A percentile compares a stretch with the other conserved stretches of the same genome.
These are phyloP conservation scores for Phytopythium cucurbitacearum DNA, from an alignment of 352 stramenopile species.

Conservation along the genomic window DNA sequence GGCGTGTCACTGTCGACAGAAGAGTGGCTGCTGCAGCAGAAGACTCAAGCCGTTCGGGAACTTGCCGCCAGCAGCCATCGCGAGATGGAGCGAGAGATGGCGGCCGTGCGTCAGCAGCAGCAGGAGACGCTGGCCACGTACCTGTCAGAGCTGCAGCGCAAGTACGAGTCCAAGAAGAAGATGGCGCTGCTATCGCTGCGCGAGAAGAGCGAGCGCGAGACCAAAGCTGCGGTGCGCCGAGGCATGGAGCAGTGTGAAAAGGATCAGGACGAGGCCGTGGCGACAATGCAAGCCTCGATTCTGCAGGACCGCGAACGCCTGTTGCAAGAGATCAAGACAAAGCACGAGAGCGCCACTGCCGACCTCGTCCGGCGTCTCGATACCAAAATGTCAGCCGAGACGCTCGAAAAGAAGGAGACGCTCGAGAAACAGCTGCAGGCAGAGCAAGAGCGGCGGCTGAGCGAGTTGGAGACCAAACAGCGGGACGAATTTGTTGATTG, in stretches of 20 bases:
- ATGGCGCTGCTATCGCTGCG: slow-evolving; percentile 39
- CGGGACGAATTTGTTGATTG: slow-evolving; percentile 19
- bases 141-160: slow-evolving; percentile 51
- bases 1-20: slow-evolving; percentile 7
- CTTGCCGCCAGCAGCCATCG: slow-evolving; percentile 26
- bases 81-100: slow-evolving; percentile 31
- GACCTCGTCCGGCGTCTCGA: slow-evolving; percentile 37
- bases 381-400: slow-evolving; percentile 30
- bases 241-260: slow-evolving; percentile 46
- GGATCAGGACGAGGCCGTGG: slow-evolving; percentile 30
- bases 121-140: slow-evolving; percentile 23
- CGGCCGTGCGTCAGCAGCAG: slow-evolving; percentile 27
- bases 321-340: slow-evolving; percentile 26
- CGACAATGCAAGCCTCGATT: slow-evolving; percentile 17
- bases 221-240: slow-evolving; percentile 30
- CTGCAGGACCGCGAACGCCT: slow-evolving; percentile 26
- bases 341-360: slow-evolving; percentile 30
- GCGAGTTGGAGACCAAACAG: slow-evolving; percentile 28
- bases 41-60: slow-evolving; percentile 25
- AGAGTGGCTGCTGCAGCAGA: slow-evolving; percentile 8
- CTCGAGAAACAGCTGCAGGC: slow-evolving; percentile 27
- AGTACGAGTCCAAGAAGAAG: slow-evolving; percentile 63
- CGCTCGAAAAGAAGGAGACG: slow-evolving; percentile 23
- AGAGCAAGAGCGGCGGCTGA: slow-evolving; percentile 25
- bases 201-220: slow-evolving; percentile 50